phyloP scores from a whole-genome alignment of 371 early-diverging fungal genomes.

The Thermomucor indicae-seudaticae region DNA sequence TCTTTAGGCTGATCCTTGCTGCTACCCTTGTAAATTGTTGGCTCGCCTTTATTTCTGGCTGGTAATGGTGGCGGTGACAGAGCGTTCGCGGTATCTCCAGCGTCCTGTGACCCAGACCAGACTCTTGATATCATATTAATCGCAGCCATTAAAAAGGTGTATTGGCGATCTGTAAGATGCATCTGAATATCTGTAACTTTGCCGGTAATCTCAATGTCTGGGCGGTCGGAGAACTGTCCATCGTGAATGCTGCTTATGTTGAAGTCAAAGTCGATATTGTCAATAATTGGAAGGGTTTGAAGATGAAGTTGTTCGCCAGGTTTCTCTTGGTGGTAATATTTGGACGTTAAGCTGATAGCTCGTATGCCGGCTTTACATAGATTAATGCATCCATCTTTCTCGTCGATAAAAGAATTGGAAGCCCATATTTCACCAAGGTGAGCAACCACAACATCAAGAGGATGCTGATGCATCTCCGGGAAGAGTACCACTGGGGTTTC shows the following conservation, averaged over 20 bases:
- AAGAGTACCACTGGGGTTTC: slow-evolving; percentile 88
- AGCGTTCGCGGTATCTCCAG: neutral
- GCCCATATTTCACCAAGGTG: slow-evolving; percentile 89
- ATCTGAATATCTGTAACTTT: slow-evolving; percentile 72
- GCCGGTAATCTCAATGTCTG: slow-evolving; percentile 55
- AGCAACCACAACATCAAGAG: slow-evolving; percentile 61
- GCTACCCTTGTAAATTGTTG: neutral
- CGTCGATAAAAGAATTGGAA: slow-evolving; percentile 62
- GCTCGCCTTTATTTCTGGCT: neutral
- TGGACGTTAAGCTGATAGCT: slow-evolving; percentile 67
- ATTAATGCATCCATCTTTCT: slow-evolving; percentile 47
- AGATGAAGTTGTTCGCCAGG: slow-evolving; percentile 11
- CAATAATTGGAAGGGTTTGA: slow-evolving; percentile 76
- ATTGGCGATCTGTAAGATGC: slow-evolving; percentile 80
- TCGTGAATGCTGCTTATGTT: slow-evolving; percentile 45
- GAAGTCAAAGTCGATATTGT: slow-evolving; percentile 77
- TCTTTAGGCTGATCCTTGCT: neutral
- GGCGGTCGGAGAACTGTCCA: slow-evolving; percentile 9
- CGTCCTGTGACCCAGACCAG: slow-evolving; percentile 11
- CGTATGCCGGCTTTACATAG: slow-evolving; percentile 62
- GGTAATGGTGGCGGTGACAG: slow-evolving; percentile 7
- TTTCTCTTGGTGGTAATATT: slow-evolving; percentile 28
- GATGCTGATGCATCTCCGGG: slow-evolving; percentile 58
- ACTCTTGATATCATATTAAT: slow-evolving; percentile 45
- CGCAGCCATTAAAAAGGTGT: slow-evolving; percentile 73